A percentile compares a stretch with the other conserved stretches of the same genome.
These are phyloP conservation scores for Fusarium kyushuense DNA, from an alignment of 2,329 filamentous ascomycete species.

Conservation along the genomic window DNA sequence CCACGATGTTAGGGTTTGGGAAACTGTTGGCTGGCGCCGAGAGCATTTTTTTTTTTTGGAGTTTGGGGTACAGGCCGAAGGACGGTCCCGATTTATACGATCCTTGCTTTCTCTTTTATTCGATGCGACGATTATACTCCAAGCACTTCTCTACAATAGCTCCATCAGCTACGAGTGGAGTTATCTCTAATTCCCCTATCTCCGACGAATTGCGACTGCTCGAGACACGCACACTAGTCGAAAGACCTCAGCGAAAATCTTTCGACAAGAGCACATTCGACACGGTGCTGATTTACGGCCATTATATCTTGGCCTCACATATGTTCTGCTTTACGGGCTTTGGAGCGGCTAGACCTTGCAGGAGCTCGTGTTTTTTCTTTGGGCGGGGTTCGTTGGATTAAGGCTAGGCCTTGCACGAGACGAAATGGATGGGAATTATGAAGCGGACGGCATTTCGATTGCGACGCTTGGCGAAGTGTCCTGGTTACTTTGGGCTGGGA, in stretches of 20 bases:
- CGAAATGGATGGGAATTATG: constrained; percentile 23
- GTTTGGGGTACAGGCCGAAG: constrained; percentile 42
- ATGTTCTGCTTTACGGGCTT: constrained; percentile 34
- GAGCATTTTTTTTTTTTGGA: constrained; percentile 48
- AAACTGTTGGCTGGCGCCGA: constrained; percentile 44
- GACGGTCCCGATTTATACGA: constrained; percentile 43
- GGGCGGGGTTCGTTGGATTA: constrained; percentile 32
- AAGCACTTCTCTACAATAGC: constrained; percentile 28
- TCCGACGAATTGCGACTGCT: constrained; percentile 26
- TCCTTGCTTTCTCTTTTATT: constrained; percentile 34
- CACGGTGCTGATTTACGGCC: constrained; percentile 36
- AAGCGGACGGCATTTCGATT: constrained; percentile 19
- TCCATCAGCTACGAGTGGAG: constrained; percentile 24
- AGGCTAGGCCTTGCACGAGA: constrained; percentile 35
- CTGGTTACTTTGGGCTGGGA: constrained; percentile 21
- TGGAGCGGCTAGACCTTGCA: constrained; percentile 39
- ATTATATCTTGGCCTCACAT: constrained; percentile 33
- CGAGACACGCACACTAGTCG: constrained; percentile 17
- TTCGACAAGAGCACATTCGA: constrained; percentile 28
- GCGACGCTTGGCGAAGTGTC: constrained; percentile 16
- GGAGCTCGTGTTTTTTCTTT: constrained; percentile 27
- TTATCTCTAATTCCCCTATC: constrained; percentile 21
- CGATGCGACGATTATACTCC: constrained; percentile 36
- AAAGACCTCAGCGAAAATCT: constrained; percentile 23
- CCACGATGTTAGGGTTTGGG: constrained; percentile 43